A percentile compares a stretch with the other conserved stretches of the same genome.
Evolutionary conservation across 2,329 filamentous ascomycete genomes (phyloP).

Genomic region (Dendryphion nanum): DNA sequence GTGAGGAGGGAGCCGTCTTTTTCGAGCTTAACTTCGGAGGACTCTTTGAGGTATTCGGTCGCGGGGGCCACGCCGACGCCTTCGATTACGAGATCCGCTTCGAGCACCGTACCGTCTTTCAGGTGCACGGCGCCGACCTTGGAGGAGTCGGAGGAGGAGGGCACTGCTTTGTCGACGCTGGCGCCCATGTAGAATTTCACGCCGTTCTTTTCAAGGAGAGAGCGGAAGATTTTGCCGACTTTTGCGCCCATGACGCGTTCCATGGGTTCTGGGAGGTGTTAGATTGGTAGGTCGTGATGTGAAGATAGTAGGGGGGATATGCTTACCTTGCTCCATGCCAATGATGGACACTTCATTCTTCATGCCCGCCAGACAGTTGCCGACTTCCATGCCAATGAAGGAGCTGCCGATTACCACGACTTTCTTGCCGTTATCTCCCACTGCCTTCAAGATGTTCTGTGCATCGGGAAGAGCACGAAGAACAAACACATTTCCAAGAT

Average conservation of each 20-base stretch:
- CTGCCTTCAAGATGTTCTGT: slow-evolving; percentile 73
- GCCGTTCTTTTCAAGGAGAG: slow-evolving; percentile 76
- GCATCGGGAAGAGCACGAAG: slow-evolving; percentile 76
- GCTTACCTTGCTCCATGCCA: slow-evolving; percentile 70
- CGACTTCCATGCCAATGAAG: slow-evolving; percentile 98
- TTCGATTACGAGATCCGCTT: slow-evolving; percentile 86
- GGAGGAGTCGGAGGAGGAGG: slow-evolving; percentile 64
- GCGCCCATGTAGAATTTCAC: slow-evolving; percentile 85
- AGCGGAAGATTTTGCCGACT: slow-evolving; percentile 78
- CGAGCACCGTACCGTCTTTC: slow-evolving; percentile 80
- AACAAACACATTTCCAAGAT: slow-evolving; percentile 82
- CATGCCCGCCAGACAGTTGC: slow-evolving; percentile 70
- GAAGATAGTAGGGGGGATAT: not conserved
- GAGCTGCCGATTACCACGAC: slow-evolving; percentile 89
- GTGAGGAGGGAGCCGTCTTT: slow-evolving; percentile 83
- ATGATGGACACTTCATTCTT: slow-evolving; percentile 83
- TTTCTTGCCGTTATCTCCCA: slow-evolving; percentile 82
- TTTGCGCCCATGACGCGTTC: slow-evolving; percentile 81
- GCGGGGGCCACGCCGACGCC: slow-evolving; percentile 86
- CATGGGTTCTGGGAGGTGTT: slow-evolving; percentile 58
- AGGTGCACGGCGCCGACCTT: slow-evolving; percentile 79
- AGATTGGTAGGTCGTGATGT: not conserved
- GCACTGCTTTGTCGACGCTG: slow-evolving; percentile 76
- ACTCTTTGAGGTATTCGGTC: slow-evolving; percentile 77
- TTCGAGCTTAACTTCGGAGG: slow-evolving; percentile 67